phyloP scores from a whole-genome alignment of 441 rosid species.

The Gossypium schwendimanii region DNA sequence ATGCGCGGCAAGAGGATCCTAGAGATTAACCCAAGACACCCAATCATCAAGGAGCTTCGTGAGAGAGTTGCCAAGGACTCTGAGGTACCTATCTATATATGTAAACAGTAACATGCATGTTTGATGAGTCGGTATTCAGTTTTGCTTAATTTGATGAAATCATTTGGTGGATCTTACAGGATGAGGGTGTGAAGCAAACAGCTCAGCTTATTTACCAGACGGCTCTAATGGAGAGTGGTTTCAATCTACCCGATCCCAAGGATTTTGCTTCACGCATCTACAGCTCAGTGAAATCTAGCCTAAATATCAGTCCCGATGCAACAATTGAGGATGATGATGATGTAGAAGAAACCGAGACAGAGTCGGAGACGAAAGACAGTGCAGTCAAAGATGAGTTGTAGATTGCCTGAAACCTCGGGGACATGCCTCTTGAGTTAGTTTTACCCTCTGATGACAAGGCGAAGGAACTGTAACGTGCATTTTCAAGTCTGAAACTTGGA shows the following conservation, averaged over 20 bases:
- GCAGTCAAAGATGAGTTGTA: slow-evolving; percentile 42
- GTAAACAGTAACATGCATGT: neutral
- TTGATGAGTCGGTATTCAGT: neutral
- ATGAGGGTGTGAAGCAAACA: slow-evolving; percentile 58
- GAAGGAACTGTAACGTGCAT: slow-evolving; percentile 3
- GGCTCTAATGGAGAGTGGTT: slow-evolving; percentile 92
- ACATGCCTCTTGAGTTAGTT: neutral
- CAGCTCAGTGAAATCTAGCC: slow-evolving; percentile 64
- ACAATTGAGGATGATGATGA: slow-evolving; percentile 69
- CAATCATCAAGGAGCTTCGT: slow-evolving; percentile 83
- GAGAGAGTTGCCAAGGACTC: slow-evolving; percentile 70
- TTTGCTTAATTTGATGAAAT: neutral
- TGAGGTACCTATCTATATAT: slow-evolving; percentile 42
- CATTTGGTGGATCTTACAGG: slow-evolving; percentile 34
- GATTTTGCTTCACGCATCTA: slow-evolving; percentile 79
- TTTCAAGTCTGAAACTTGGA: slow-evolving; percentile 1
- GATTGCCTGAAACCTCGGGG: slow-evolving; percentile 6
- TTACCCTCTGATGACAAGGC: neutral
- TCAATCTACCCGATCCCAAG: slow-evolving; percentile 60
- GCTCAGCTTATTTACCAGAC: slow-evolving; percentile 91
- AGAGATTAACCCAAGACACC: slow-evolving; percentile 91
- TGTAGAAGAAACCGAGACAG: slow-evolving; percentile 54
- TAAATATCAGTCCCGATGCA: slow-evolving; percentile 69
- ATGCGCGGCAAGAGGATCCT: slow-evolving; percentile 91
- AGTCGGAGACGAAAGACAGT: slow-evolving; percentile 30